These are phyloP conservation scores for Silene coronaria DNA, from an alignment of 179 eudicot genomes.

Conservation along the genomic window DNA sequence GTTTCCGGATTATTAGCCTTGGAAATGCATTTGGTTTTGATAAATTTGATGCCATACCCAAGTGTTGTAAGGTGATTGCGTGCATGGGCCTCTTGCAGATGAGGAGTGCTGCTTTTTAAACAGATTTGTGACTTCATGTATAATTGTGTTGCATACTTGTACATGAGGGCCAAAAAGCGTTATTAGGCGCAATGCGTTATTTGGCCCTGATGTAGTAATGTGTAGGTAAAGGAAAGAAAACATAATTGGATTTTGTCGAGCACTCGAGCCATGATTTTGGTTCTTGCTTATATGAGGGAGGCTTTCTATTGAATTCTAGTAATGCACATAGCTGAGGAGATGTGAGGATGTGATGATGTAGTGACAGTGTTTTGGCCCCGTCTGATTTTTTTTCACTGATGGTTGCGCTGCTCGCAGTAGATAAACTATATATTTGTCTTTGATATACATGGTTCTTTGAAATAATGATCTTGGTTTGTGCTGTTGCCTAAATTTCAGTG, in stretches of 20 bases:
- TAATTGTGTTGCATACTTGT: background rate
- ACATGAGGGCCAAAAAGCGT: background rate
- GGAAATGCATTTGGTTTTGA: background rate
- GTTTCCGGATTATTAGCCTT: background rate
- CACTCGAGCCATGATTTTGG: no score
- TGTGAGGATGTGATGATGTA: no score
- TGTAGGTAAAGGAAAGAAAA: background rate
- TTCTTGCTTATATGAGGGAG: no score
- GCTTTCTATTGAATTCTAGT: no score
- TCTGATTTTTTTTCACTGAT: background rate
- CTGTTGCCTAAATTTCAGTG: conserved; percentile 1
- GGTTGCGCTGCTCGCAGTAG: background rate
- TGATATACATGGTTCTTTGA: background rate
- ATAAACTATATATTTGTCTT: background rate
- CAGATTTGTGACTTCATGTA: background rate
- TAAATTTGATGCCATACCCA: background rate
- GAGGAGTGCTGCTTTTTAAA: background rate
- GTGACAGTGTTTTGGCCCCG: background rate
- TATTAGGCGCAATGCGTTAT: no score
- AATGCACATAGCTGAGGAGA: no score
- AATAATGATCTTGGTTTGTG: background rate
- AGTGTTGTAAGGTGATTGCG: background rate
- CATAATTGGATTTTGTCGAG: no score
- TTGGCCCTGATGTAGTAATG: background rate
- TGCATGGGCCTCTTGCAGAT: background rate